Evolutionary conservation across 2,329 filamentous ascomycete species (phyloP), one percentile per base, ranked within the genome.

Genomic region (Aaosphaeria pasadenensis): DNA sequence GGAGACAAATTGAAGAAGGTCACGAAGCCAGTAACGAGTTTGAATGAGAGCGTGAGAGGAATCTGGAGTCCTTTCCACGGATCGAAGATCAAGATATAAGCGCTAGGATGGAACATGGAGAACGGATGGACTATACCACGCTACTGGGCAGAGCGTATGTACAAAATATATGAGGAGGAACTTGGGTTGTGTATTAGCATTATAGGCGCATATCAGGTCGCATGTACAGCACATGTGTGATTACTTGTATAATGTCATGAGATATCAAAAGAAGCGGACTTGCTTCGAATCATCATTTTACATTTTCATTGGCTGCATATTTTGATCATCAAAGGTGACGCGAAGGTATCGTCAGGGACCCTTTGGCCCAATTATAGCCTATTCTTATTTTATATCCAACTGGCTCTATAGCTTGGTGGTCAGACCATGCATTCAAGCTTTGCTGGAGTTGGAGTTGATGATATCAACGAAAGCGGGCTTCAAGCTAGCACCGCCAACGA

Each of bases 401-500:
- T 24, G 31, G 38, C 45, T 46, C 66, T 74, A 78, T 56, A 74
- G 17, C 17, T 24, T 24, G 17, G 17, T 24, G 17, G 17, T 24
- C 17, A 51, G 41, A 24, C 57, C 58, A 60, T 64, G 58, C 11
- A 66, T 67, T 69, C 62, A 70, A 53, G 67, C 64, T 46, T 57
- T 56, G 49, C 70, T 81, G 61, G 80, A 76, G 17, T 36, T 36
- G 33, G 9, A 36, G 72, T 87, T 87, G 77, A 87, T 82, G 62
- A 87, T 87, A 59, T 87, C 83, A 62, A 86, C 80, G 67, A 87
- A 96, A 59, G 89, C 91, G 70, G 92, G 92, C 86, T 97, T 97
- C 78, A 97, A 84, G 73, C 88, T 94, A 70, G 92, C 92, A 74
- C 92, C 92, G 58, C 92, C 92, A 59, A 97, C 92, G 60, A 97